These are phyloP conservation scores for Lepidium aucheri DNA, from an alignment of 345 rosid genomes.

Conservation along the genomic window DNA sequence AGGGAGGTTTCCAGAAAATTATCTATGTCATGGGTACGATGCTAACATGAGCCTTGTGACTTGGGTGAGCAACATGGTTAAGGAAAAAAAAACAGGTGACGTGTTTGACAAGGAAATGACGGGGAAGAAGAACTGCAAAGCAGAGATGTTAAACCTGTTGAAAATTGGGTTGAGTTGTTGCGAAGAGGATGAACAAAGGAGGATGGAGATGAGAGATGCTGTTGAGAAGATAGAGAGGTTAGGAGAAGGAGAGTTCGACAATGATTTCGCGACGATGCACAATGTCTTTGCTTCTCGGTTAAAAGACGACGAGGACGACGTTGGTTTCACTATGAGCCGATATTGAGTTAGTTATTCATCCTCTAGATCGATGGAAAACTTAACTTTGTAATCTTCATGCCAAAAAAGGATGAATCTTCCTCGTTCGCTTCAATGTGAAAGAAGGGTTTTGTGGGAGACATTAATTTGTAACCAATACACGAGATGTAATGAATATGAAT, in stretches of 20 bases:
- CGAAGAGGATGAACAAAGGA: slow-evolving; percentile 45
- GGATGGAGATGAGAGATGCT: slow-evolving; percentile 42
- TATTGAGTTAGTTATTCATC: slow-evolving; percentile 7
- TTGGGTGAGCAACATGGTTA: slow-evolving; percentile 63
- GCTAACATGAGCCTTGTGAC: slow-evolving; percentile 36
- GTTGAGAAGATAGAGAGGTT: slow-evolving; percentile 40
- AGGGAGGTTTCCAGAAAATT: slow-evolving; percentile 60
- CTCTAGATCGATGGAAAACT: neutral
- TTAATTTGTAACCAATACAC: neutral
- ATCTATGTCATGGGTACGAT: slow-evolving; percentile 37
- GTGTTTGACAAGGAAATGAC: slow-evolving; percentile 63
- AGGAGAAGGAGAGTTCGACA: slow-evolving; percentile 27
- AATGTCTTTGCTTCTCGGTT: slow-evolving; percentile 23
- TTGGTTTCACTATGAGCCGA: slow-evolving; percentile 21
- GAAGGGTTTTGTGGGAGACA: neutral
- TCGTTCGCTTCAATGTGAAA: neutral
- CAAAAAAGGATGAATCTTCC: neutral
- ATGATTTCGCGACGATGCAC: slow-evolving; percentile 1
- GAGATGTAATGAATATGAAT: neutral
- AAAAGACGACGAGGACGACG: slow-evolving; percentile 23
- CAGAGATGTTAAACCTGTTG: slow-evolving; percentile 51
- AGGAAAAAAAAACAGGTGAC: slow-evolving; percentile 41
- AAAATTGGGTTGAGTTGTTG: slow-evolving; percentile 75
- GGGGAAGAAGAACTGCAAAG: slow-evolving; percentile 40
- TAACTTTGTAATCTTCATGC: neutral